phyloP scores from a whole-genome alignment of 257 asterid species.

The Solanum paucissectum region DNA sequence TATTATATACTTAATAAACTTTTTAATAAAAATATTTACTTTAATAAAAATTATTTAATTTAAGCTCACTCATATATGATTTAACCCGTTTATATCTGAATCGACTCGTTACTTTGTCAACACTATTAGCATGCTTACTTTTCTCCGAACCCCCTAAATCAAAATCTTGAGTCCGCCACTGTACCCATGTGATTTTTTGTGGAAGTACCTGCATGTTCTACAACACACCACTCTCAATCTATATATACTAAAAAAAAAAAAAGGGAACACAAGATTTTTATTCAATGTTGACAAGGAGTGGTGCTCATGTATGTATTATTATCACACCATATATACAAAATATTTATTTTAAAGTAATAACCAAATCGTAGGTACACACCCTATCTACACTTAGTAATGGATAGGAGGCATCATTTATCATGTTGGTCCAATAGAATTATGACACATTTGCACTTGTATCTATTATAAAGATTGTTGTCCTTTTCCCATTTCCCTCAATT shows the following conservation, averaged over 20 bases:
- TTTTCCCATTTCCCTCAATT: not conserved
- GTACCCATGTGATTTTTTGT: not conserved
- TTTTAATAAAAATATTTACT: too few species aligned
- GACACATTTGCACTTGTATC: not conserved
- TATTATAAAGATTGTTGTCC: not conserved
- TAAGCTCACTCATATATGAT: too few species aligned
- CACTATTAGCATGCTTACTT: too few species aligned
- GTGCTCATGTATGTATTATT: constrained; percentile 10
- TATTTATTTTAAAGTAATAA: not conserved
- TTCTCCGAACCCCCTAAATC: too few species aligned
- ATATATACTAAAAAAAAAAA: not conserved
- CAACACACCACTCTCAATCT: not conserved
- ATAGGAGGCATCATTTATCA: not conserved
- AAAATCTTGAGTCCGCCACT: too few species aligned
- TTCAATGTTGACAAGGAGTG: constrained; percentile 11
- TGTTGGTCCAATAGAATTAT: constrained; percentile 6
- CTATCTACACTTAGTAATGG: not conserved
- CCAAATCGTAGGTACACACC: not conserved
- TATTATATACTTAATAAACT: too few species aligned
- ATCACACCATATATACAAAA: not conserved
- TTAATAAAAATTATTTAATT: too few species aligned
- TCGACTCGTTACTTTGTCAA: too few species aligned
- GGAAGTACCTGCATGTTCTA: not conserved
- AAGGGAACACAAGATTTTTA: not conserved
- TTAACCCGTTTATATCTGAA: too few species aligned